Base-by-base conservation (phyloP, 2,329 filamentous ascomycete genomes). In the Xylariaceae sp. region DNA sequence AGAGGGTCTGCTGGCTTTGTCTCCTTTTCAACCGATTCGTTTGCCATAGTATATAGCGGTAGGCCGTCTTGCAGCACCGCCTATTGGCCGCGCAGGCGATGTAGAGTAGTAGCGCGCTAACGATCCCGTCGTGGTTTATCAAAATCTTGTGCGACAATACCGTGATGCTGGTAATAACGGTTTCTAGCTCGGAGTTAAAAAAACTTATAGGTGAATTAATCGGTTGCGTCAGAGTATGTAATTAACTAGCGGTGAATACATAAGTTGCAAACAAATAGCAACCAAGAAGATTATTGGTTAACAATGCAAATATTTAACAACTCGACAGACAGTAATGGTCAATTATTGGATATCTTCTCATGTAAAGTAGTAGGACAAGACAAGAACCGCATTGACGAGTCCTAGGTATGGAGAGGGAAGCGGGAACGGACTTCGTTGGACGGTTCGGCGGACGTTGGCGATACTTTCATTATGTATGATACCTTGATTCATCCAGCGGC, bases 21-120 rank as follows among this genome's bases (percentile, higher is more conserved):
- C 55, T 64, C 64, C 48, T 69, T 65, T 35, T 65, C 62, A 9
- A 52, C 56, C 23, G 18, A 33, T 41, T 63, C 59, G 61, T 63
- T 53, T 50, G 67, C 61, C 68, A 71, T 70, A 39, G 24, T 61
- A 55, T 48, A 37, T 13, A 26, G n/a, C 32, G 30, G 32, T 16
- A 16, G 16, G 21, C 42, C 44, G 15, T 26, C 21, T 48, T 30
- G 6, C 15, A 41, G 20, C 40, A 33, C 36, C 32, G 24, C 42
- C 39, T 30, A 5, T 26, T 33, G 6, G 43, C 29, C 9, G 39
- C 33, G n/a, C 42, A 33, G 35, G 30, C 13, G 15, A 49, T 20
- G 18, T 23, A 16, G 35, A 18, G 10, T 7, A 30, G 15, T 7
- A n/a, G 23, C 37, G 16, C 26, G 16, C 9, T n/a, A 37, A n/a